Conservation (phyloP, 495 filamentous ascomycete species). For the Xylaria scruposa region DNA sequence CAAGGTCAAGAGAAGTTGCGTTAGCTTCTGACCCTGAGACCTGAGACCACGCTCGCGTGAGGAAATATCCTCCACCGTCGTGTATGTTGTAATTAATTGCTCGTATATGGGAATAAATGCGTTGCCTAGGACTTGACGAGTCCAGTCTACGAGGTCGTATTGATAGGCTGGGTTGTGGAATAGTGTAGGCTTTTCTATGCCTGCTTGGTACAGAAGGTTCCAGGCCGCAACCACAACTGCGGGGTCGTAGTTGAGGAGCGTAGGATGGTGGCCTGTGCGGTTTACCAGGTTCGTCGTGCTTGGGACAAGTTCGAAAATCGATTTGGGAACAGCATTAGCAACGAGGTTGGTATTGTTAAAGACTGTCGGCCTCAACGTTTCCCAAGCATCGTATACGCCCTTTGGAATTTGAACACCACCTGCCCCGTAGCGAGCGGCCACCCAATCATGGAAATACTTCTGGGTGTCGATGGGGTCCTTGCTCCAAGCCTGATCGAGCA, state of each 20-base stretch:
- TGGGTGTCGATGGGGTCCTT: constrained; percentile 50
- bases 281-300: constrained; percentile 48
- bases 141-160: constrained; percentile 60
- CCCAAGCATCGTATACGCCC: constrained; percentile 55
- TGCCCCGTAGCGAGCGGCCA: constrained; percentile 49
- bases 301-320: constrained; percentile 55
- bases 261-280: constrained; percentile 49
- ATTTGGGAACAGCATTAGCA: constrained; percentile 52
- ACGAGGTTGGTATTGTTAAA: constrained; percentile 61
- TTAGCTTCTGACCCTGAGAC: constrained; percentile 39
- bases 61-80: constrained; percentile 24
- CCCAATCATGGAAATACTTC: constrained; percentile 58
- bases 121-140: constrained; percentile 58
- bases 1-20: constrained; percentile 46
- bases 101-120: constrained; percentile 52
- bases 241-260: constrained; percentile 54
- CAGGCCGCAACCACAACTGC: constrained; percentile 48
- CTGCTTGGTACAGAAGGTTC: constrained; percentile 50
- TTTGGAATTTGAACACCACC: constrained; percentile 43
- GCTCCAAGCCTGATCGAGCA: constrained; percentile 60
- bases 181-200: constrained; percentile 42
- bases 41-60: constrained; percentile 31
- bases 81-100: constrained; percentile 47
- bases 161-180: constrained; percentile 56
- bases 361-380: constrained; percentile 53